Evolutionary conservation across 176 grass and related monocot genomes (phyloP), one percentile per base, ranked within the genome.

Genomic region (Alopecurus myosuroides): DNA sequence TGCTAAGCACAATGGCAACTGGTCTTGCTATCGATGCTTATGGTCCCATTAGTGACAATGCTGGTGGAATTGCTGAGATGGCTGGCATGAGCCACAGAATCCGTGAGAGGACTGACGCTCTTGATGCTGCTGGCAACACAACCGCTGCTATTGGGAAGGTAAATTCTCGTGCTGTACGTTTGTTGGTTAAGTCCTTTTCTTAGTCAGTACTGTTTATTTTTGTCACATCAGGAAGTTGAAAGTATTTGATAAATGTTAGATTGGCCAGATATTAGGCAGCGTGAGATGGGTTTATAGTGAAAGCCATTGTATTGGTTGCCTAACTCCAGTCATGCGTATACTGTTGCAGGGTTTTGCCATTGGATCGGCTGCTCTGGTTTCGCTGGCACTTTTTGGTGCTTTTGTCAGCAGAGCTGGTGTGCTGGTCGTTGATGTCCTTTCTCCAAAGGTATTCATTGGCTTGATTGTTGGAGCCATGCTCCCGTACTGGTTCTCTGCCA

Each of bases 61-160:
- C 94, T 88, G 94, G 94, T 78, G 94, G 94, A 57, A 97, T 97
- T 92, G 94, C 94, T 67, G 94, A 97, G 89, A 94, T 97, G 94
- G 94, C 94, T 26, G 91, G 94, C 78, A 97, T 97, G 94, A 97
- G 91, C 80, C 94, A 97, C 91, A 91, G 91, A 87, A 97, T 97
- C 76, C 89, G 94, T 75, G 94, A 97, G 94, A 91, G 91, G 44
- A 97, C 94, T 86, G 94, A 97, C 88, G 94, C 94, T 45, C 91
- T 97, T 74, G 94, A 97, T 70, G 94, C 94, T 60, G 94, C 94
- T 61, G 94, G 94, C 80, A 97, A 97, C 89, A 97, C 94, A 26
- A 97, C 94, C 74, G 91, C 94, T 69, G 94, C 94, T 79, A 97
- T 97, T 86, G 94, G 94, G 48, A 97, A 97, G 94, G 94, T 97